phyloP scores from a whole-genome alignment of 306 rosid species.

The Cicer arietinum region DNA sequence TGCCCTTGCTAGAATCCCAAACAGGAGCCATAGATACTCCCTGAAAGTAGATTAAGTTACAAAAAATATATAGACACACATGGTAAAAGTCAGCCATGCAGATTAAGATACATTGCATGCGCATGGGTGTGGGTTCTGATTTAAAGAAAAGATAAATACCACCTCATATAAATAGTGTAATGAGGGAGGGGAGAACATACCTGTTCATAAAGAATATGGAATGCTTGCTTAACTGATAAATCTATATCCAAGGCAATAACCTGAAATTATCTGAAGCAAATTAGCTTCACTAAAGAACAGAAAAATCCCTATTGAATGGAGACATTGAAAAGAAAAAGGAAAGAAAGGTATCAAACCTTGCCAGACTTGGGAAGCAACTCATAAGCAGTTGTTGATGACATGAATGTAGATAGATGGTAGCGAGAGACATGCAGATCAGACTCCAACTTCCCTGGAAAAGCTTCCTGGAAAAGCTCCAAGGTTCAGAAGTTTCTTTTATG shows the following conservation, averaged over 20 bases:
- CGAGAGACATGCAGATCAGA: slow-evolving; percentile 60
- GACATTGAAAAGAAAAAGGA: neutral
- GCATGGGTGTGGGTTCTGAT: slow-evolving; percentile 10
- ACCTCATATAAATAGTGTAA: slow-evolving; percentile 46
- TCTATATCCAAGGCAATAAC: slow-evolving; percentile 62
- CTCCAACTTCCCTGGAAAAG: slow-evolving; percentile 52
- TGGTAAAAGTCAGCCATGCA: slow-evolving; percentile 37
- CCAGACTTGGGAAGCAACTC: slow-evolving; percentile 76
- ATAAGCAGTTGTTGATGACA: slow-evolving; percentile 62
- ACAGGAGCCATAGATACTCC: slow-evolving; percentile 64
- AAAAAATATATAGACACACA: neutral
- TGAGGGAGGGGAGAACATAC: slow-evolving; percentile 36
- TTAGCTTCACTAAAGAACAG: slow-evolving; percentile 27
- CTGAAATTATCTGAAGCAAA: slow-evolving; percentile 49
- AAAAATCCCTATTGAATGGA: slow-evolving; percentile 16
- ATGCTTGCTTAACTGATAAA: slow-evolving; percentile 71
- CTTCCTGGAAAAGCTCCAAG: slow-evolving; percentile 56
- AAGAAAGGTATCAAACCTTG: slow-evolving; percentile 63
- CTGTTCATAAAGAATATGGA: slow-evolving; percentile 63
- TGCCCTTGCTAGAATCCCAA: slow-evolving; percentile 61
- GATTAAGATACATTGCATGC: slow-evolving; percentile 20
- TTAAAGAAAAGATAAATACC: slow-evolving; percentile 39
- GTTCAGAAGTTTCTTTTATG: slow-evolving; percentile 41
- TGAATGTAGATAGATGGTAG: slow-evolving; percentile 55
- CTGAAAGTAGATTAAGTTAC: slow-evolving; percentile 52